Conservation (phyloP, 768 basidiomycete species). For the Hysterangium stoloniferum region DNA sequence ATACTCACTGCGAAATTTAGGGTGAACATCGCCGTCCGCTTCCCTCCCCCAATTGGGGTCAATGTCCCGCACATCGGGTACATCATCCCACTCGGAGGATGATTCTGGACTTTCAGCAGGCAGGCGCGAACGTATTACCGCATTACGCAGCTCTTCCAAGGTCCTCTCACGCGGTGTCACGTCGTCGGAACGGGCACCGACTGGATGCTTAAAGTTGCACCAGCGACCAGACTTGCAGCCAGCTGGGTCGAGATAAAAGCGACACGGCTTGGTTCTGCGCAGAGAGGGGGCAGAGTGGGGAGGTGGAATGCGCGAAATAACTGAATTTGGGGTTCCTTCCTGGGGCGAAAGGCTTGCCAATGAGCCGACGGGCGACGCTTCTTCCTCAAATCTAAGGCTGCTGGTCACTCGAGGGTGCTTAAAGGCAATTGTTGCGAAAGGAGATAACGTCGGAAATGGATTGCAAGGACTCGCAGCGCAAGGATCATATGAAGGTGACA, state of each 20-base stretch:
- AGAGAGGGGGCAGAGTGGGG: conserved; percentile 9
- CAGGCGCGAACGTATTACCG: neutral
- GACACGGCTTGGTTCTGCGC: conserved; percentile 6
- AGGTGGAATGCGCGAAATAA: conserved; percentile 7
- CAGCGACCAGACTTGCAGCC: conserved; percentile 11
- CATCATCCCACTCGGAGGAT: neutral
- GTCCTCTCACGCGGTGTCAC: neutral
- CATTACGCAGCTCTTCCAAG: neutral
- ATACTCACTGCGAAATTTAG: conserved; percentile 8
- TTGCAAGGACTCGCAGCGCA: conserved; percentile 10
- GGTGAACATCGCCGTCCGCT: conserved; percentile 5
- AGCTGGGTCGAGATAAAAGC: conserved; percentile 5
- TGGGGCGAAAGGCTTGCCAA: neutral
- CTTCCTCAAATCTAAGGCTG: neutral
- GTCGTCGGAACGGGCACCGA: neutral
- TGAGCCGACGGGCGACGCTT: neutral
- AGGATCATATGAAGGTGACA: conserved; percentile 11
- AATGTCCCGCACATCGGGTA: conserved; percentile 8
- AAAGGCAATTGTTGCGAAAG: conserved; percentile 2
- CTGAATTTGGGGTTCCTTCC: neutral
- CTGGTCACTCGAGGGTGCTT: neutral
- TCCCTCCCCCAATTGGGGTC: conserved; percentile 10
- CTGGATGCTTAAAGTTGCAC: conserved; percentile 13
- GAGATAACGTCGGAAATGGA: conserved; percentile 7
- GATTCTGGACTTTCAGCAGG: too few species aligned